Conservation (phyloP, 306 rosid species). For the Trifolium pratense region DNA sequence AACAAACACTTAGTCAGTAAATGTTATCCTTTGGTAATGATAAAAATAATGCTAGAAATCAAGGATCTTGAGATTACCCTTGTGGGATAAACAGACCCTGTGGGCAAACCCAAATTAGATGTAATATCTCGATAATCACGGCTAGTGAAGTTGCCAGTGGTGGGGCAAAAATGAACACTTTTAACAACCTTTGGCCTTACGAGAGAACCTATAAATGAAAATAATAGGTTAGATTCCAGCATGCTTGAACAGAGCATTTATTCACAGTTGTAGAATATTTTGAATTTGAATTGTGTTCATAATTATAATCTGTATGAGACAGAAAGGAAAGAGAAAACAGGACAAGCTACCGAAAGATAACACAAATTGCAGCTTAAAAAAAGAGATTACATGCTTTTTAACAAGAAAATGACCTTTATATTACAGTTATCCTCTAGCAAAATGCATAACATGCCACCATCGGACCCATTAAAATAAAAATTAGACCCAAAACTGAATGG, state of each 20-base stretch:
- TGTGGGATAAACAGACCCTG: constrained; percentile 95
- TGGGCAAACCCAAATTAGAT: constrained; percentile 92
- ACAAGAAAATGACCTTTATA: constrained; percentile 16
- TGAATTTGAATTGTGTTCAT: not conserved
- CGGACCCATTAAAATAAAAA: not conserved
- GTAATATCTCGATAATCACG: constrained; percentile 97
- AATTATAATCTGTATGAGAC: constrained; percentile 13
- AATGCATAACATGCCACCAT: constrained; percentile 24
- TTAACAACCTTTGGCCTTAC: constrained; percentile 98
- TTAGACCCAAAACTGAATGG: not conserved
- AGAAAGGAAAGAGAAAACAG: not conserved
- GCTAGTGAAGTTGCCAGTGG: constrained; percentile 65
- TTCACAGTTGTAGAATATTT: not conserved
- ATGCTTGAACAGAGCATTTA: not conserved
- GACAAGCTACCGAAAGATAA: not conserved
- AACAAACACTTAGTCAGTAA: constrained; percentile 10
- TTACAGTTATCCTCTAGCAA: constrained; percentile 9
- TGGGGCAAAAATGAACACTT: constrained; percentile 97
- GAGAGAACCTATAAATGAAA: constrained; percentile 75
- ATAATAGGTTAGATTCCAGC: constrained; percentile 31
- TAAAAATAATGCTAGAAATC: constrained; percentile 37
- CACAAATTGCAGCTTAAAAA: constrained; percentile 7
- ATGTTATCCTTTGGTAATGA: not conserved
- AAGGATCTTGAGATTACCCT: constrained; percentile 72
- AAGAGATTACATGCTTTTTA: constrained; percentile 10